Percentiles rank a stretch among this genome's conserved stretches.
These are phyloP conservation scores for Kappamyces sp. DNA, from an alignment of 192 early-diverging fungal species.

Conservation along the genomic window DNA sequence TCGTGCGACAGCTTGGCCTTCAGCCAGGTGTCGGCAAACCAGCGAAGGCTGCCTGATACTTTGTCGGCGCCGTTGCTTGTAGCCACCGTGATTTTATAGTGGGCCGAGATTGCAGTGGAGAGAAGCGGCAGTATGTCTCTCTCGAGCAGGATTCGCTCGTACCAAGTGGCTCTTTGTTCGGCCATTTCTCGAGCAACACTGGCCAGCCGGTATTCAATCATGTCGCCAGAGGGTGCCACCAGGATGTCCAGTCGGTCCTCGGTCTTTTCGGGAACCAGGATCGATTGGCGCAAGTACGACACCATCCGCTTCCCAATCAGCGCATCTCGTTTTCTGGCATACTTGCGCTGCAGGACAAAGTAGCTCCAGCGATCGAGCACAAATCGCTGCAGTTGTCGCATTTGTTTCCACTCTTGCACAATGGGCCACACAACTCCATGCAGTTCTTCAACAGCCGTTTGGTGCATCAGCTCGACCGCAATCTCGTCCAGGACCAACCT, in stretches of 20 bases:
- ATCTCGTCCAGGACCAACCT: too few species aligned
- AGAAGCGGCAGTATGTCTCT: conserved; percentile 5
- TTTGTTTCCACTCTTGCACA: not conserved
- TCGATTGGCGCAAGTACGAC: not conserved
- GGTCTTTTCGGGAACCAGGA: too few species aligned
- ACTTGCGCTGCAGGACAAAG: not conserved
- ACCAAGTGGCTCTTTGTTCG: conserved; percentile 7
- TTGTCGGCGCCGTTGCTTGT: not conserved
- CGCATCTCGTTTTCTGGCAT: not conserved
- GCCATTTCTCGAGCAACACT: not conserved
- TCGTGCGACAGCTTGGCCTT: conserved; percentile 4
- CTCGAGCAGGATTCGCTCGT: conserved; percentile 4
- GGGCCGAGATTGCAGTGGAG: not conserved
- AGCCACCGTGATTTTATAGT: conserved; percentile 2
- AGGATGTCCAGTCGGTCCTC: too few species aligned
- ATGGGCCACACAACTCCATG: too few species aligned
- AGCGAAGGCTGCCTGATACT: not conserved
- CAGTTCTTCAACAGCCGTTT: too few species aligned
- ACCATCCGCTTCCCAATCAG: conserved; percentile 5
- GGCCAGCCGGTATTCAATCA: too few species aligned
- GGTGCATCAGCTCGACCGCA: too few species aligned
- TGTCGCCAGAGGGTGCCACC: too few species aligned
- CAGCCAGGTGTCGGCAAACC: conserved; percentile 10
- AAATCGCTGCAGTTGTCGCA: not conserved
- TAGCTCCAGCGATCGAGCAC: conserved; percentile 8